Conservation (phyloP, 352 stramenopile species). For the Globisporangium echinulatum region DNA sequence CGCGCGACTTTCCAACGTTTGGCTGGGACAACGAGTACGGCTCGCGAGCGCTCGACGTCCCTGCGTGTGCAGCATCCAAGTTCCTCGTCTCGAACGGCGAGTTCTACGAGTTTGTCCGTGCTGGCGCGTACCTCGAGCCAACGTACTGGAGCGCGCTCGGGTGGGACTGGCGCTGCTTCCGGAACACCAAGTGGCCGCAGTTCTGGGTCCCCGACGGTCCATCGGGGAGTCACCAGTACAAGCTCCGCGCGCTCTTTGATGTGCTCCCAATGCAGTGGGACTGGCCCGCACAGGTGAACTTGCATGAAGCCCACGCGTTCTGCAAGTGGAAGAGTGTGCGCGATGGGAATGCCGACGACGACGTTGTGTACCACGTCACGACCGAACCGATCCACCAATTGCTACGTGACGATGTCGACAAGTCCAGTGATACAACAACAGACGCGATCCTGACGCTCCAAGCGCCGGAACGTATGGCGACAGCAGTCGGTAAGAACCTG, state of each 20-base stretch:
- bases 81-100: conserved; percentile 95
- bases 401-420: conserved; percentile 65
- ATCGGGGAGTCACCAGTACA: conserved; percentile 91
- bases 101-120: conserved; percentile 93
- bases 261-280: conserved; percentile 91
- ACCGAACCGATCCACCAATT: conserved; percentile 93
- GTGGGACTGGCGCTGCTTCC: conserved; percentile 94
- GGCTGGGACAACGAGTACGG: conserved; percentile 99
- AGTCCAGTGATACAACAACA: conserved; percentile 26
- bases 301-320: conserved; percentile 94
- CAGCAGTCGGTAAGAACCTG: conserved; percentile 73
- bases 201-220: conserved; percentile 93
- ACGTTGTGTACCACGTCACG: conserved; percentile 81
- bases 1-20: conserved; percentile 89
- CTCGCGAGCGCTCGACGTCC: conserved; percentile 77
- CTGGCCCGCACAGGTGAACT: conserved; percentile 95
- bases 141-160: conserved; percentile 89
- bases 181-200: conserved; percentile 94
- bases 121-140: conserved; percentile 89
- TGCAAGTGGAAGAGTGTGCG: conserved; percentile 80
- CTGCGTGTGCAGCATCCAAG: conserved; percentile 84
- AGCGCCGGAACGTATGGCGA: conserved; percentile 32
- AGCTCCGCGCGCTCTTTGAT: conserved; percentile 91
- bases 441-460: conserved; percentile 79
- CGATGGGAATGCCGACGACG: conserved; percentile 57